Conservation (phyloP, 2,329 filamentous ascomycete species). For the Diplocarpon rosae region DNA sequence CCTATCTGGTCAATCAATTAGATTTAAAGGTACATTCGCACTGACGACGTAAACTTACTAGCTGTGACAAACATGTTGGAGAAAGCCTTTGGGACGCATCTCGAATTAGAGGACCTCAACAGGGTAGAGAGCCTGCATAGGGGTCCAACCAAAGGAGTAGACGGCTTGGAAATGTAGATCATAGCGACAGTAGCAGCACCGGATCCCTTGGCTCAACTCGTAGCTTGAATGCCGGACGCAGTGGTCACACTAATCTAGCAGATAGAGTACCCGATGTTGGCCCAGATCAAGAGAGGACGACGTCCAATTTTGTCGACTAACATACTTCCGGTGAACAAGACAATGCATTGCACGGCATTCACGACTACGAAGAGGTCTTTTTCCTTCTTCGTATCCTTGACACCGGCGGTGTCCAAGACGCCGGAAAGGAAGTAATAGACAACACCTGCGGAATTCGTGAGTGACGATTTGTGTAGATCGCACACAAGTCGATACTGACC, state of each 20-base stretch:
- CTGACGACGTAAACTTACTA: slow-evolving; percentile 15
- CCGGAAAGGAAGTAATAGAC: slow-evolving; percentile 43
- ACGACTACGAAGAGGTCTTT: slow-evolving; percentile 43
- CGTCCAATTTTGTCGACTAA: slow-evolving; percentile 47
- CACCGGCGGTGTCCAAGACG: slow-evolving; percentile 39
- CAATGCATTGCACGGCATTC: slow-evolving; percentile 41
- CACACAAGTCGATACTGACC: slow-evolving; percentile 4
- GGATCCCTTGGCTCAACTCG: slow-evolving; percentile 23
- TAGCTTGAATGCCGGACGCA: slow-evolving; percentile 12
- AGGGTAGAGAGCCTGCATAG: slow-evolving; percentile 37
- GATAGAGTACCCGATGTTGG: slow-evolving; percentile 35
- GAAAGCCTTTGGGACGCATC: slow-evolving; percentile 42
- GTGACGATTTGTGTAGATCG: background rate
- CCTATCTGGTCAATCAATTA: slow-evolving; percentile 15
- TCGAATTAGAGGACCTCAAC: slow-evolving; percentile 42
- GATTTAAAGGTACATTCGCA: background rate
- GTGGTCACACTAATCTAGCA: slow-evolving; percentile 39
- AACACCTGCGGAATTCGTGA: slow-evolving; percentile 12
- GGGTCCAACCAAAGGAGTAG: slow-evolving; percentile 36
- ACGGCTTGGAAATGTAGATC: slow-evolving; percentile 41
- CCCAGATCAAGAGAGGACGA: slow-evolving; percentile 40
- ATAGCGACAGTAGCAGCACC: slow-evolving; percentile 38
- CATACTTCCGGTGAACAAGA: slow-evolving; percentile 40
- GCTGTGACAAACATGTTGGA: slow-evolving; percentile 34
- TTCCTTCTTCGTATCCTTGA: slow-evolving; percentile 35